Evolutionary conservation across 352 stramenopile genomes (phyloP).

Genomic region (Phytophthora rubi): DNA sequence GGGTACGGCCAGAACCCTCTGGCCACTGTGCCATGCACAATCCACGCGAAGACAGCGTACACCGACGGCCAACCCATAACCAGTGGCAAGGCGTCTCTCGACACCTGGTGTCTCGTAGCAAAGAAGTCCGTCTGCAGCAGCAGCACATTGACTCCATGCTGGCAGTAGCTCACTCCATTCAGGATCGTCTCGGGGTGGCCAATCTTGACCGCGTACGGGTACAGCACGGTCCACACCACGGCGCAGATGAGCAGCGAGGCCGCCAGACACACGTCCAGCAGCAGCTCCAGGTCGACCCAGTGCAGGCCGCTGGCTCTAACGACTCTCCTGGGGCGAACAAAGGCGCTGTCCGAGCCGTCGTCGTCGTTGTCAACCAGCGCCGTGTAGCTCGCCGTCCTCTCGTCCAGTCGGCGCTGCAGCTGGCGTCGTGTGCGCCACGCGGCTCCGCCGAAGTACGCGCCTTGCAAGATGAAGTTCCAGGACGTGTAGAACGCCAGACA

Average conservation of each 20-base stretch:
- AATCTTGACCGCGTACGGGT: slow-evolving; percentile 60
- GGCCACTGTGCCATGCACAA: slow-evolving; percentile 71
- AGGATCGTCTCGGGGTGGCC: slow-evolving; percentile 61
- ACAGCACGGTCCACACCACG: slow-evolving; percentile 82
- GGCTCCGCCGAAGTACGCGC: slow-evolving; percentile 60
- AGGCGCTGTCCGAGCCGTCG: slow-evolving; percentile 37
- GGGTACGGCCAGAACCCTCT: slow-evolving; percentile 84
- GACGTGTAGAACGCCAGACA: slow-evolving; percentile 85
- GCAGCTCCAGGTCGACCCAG: slow-evolving; percentile 65
- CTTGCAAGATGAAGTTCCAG: slow-evolving; percentile 88
- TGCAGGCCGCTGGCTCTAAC: slow-evolving; percentile 28
- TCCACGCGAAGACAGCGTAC: slow-evolving; percentile 81
- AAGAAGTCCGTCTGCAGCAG: slow-evolving; percentile 76
- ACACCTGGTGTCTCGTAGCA: slow-evolving; percentile 56
- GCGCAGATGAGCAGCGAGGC: slow-evolving; percentile 69
- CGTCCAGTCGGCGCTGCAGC: slow-evolving; percentile 28
- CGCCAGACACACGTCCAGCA: slow-evolving; percentile 74
- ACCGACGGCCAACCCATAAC: slow-evolving; percentile 64
- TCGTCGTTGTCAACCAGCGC: slow-evolving; percentile 45
- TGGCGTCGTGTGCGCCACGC: slow-evolving; percentile 36
- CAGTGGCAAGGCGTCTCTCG: slow-evolving; percentile 61
- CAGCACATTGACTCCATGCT: slow-evolving; percentile 77
- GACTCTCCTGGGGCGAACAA: slow-evolving; percentile 16
- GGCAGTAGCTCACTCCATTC: slow-evolving; percentile 83
- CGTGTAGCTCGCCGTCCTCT: slow-evolving; percentile 40